Evolutionary conservation across 2,329 filamentous ascomycete genomes (phyloP), one percentile per base, ranked within the genome.

Genomic region (Beauveria sp.): DNA sequence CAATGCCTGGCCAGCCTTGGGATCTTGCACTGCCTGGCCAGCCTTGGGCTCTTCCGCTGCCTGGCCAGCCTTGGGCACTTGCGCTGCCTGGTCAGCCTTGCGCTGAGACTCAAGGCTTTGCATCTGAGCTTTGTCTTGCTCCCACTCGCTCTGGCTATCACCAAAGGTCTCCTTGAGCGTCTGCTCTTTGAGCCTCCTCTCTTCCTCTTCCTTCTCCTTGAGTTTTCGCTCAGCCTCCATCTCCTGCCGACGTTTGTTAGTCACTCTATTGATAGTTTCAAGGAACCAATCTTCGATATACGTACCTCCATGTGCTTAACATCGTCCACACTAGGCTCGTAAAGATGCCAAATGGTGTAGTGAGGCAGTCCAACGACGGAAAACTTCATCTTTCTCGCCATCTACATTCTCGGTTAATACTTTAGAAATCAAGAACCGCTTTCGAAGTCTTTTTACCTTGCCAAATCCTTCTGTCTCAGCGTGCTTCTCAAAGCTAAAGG

Each of bases 291-390:
- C 8, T 2, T 31, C 28, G 12, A 22, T 60, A 20, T 48, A 14
- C 78, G 63, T 74, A 87, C 86, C 79, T 93, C 93, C 95, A 99
- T 99, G 71, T 98, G 95, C 63, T 90, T 88, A 65, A 98, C 90
- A 70, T 99, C 95, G 70, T 99, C 95, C 18, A 97, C 90, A 69
- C 91, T 96, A n/a, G 95, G 95, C 75, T 99, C 95, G 79, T 99
- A 99, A 70, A 99, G 81, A 87, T 99, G 95, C 95, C 95, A 99
- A 66, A 99, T 97, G 1, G 92, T 96, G 75, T 99, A 99, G 73
- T 99, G 95, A 7, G 95, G 95, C 52, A 99, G 82, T 38, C 95
- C 95, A 63, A 99, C 89, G 20, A 99, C 95, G 0, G 93, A 96
- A 71, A 91, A 98, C 63, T 89, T 83, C 95, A 99, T 98, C 64